phyloP scores from a whole-genome alignment of 176 grass and related monocot genomes.

The Hordeum marinum region DNA sequence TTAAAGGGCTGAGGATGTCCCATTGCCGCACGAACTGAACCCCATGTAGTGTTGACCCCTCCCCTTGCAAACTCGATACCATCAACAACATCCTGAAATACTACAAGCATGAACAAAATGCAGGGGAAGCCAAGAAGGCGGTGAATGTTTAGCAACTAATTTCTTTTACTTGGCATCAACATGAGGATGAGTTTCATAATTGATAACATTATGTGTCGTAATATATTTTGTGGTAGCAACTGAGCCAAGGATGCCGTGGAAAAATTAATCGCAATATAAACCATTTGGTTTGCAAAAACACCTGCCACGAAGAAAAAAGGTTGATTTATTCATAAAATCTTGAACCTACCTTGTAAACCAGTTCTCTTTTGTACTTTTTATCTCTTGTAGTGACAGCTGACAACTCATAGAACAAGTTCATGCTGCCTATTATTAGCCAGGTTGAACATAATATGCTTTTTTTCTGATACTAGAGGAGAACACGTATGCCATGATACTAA shows the following conservation, averaged over 20 bases:
- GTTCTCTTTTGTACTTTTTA: neutral
- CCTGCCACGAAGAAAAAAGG: neutral
- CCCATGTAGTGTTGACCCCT: conserved; percentile 62
- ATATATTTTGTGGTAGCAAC: neutral
- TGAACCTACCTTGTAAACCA: neutral
- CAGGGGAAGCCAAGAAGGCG: neutral
- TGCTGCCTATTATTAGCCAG: neutral
- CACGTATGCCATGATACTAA: neutral
- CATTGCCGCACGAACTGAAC: conserved; percentile 73
- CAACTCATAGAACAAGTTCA: conserved; percentile 1
- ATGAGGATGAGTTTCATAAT: neutral
- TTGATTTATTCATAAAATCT: neutral
- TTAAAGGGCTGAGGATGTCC: conserved; percentile 82
- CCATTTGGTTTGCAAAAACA: neutral
- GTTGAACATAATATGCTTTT: neutral
- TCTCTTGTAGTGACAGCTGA: neutral
- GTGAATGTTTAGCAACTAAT: neutral
- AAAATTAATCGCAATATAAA: neutral
- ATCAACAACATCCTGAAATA: conserved; percentile 68
- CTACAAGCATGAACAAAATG: conserved; percentile 12
- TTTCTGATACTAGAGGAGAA: neutral
- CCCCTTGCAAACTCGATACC: conserved; percentile 91
- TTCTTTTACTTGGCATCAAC: neutral
- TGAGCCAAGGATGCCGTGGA: neutral
- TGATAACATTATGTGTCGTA: neutral